Evolutionary conservation across 441 rosid species (phyloP).

Genomic region (Gossypium aridum): DNA sequence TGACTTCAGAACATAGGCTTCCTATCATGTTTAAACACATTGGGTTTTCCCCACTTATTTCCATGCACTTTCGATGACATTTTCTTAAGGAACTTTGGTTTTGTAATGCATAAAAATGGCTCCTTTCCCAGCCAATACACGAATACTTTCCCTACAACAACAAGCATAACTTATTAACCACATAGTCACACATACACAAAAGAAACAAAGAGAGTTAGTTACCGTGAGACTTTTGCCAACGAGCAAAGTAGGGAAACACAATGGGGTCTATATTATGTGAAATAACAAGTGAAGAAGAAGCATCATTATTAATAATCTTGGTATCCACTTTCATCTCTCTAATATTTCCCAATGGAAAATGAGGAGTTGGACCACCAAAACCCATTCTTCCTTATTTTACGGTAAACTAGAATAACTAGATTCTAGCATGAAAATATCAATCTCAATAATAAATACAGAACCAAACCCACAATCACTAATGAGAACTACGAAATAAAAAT

Average conservation of each 20-base stretch:
- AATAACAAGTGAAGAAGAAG: constrained; percentile 22
- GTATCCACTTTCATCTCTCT: constrained; percentile 39
- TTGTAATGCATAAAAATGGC: constrained; percentile 88
- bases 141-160: constrained; percentile 67
- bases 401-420: constrained; percentile 38
- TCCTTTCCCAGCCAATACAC: constrained; percentile 89
- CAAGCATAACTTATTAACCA: background rate
- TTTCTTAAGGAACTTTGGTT: constrained; percentile 72
- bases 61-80: constrained; percentile 72
- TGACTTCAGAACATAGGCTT: constrained; percentile 92
- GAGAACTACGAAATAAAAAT: no score
- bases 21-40: constrained; percentile 75
- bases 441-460: constrained; percentile 30
- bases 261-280: constrained; percentile 73
- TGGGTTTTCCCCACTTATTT: constrained; percentile 93
- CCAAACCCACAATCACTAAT: constrained; percentile 6
- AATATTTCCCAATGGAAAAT: constrained; percentile 68
- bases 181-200: no score
- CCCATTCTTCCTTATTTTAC: constrained; percentile 54
- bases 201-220: background rate
- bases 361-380: constrained; percentile 68
- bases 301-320: constrained; percentile 12
- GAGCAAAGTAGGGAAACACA: constrained; percentile 74
- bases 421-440: constrained; percentile 48
- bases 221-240: constrained; percentile 79